Evolutionary conservation across 2,329 filamentous ascomycete species (phyloP).

Genomic region (Cladophialophora immunda): DNA sequence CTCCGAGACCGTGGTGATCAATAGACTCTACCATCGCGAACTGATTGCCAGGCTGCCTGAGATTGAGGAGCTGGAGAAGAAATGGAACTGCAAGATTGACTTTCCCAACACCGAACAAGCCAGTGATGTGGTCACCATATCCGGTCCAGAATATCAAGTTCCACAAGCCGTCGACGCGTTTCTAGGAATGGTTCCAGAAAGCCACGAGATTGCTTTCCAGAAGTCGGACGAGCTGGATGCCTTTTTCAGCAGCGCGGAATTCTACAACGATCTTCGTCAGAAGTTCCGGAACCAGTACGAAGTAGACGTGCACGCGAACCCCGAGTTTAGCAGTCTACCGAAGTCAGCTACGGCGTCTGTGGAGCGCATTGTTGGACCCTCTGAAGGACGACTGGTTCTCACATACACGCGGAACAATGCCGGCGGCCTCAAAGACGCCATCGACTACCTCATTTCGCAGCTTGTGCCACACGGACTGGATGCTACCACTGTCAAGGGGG

Average conservation of each 20-base stretch:
- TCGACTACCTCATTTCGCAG: slow-evolving; percentile 88
- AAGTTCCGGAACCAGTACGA: slow-evolving; percentile 93
- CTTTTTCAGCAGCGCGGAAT: slow-evolving; percentile 83
- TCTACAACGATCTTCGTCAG: slow-evolving; percentile 78
- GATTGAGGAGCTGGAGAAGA: slow-evolving; percentile 95
- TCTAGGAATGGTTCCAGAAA: slow-evolving; percentile 96
- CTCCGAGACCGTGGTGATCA: slow-evolving; percentile 89
- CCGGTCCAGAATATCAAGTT: slow-evolving; percentile 97
- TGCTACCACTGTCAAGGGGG: slow-evolving; percentile 83
- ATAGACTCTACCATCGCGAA: slow-evolving; percentile 93
- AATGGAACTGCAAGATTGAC: slow-evolving; percentile 99
- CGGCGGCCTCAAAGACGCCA: slow-evolving; percentile 91
- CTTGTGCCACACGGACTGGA: slow-evolving; percentile 92
- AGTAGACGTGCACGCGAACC: slow-evolving; percentile 79
- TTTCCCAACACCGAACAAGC: slow-evolving; percentile 98
- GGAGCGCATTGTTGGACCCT: slow-evolving; percentile 56
- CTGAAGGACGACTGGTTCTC: slow-evolving; percentile 69
- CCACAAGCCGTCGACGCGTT: slow-evolving; percentile 96
- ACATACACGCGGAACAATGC: slow-evolving; percentile 97
- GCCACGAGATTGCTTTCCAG: slow-evolving; percentile 86
- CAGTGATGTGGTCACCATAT: slow-evolving; percentile 94
- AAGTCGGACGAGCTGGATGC: slow-evolving; percentile 78
- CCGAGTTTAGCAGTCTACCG: slow-evolving; percentile 44
- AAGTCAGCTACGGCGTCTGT: slow-evolving; percentile 44
- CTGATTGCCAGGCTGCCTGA: slow-evolving; percentile 86